Base-by-base conservation (phyloP, 2,329 filamentous ascomycete genomes). In the Talaromyces amestolkiae region DNA sequence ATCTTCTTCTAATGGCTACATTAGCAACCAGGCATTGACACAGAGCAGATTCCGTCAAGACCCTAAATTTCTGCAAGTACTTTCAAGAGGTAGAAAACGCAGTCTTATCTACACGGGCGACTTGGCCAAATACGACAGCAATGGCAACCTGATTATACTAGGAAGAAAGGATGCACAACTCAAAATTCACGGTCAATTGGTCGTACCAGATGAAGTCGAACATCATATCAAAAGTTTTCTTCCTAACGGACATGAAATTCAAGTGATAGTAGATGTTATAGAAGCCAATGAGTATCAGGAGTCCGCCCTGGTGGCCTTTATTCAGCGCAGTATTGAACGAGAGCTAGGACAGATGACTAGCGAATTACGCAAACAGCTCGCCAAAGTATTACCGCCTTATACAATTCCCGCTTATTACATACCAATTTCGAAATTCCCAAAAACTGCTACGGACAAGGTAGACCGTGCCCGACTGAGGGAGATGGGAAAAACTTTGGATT, bases 101-200 rank as follows among this genome's bases (percentile, higher is more conserved):
- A 85, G 89, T 62, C 69, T 74, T 6, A 83, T 95, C 0, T 78
- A 72, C 60, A 78, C 76, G 1, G 77, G 77, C 9, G 77, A 79
- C 66, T 66, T 78, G 33, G 73, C 71, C 1, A 70, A 69, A 49
- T 73, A 74, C 47, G 70, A 73, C 35, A 58, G 67, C 3, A 69
- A 76, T 43, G 75, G 76, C 4, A 68, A 65, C 6, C 67, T 76
- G 13, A 63, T 70, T 15, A 76, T 73, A 61, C 58, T 74, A 6
- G 75, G 74, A 2, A 70, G 76, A 22, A 76, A 74, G 58, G 76
- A 77, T 54, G 65, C 66, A 3, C 74, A 78, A 61, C 69, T 77
- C 58, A 77, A 78, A 66, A 66, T 77, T 8, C 70, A 70, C 31
- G 76, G 76, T 2, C 76, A 77, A 58, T 71, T 75, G 1, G 67